phyloP scores from a whole-genome alignment of 2,329 filamentous ascomycete genomes.

The Tolypocladium capitatum region DNA sequence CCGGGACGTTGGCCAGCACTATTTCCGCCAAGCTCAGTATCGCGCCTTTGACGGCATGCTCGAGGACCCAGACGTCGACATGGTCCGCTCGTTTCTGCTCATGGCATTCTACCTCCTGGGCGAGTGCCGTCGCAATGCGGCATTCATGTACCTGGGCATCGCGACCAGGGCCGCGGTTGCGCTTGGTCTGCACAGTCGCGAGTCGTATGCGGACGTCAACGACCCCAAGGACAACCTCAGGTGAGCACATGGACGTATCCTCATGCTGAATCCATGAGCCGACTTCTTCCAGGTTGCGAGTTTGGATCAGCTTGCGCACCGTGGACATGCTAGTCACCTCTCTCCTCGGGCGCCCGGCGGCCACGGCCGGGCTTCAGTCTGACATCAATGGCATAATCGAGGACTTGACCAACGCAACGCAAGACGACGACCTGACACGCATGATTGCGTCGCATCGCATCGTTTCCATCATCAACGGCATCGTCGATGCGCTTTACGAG shows the following conservation, averaged over 20 bases:
- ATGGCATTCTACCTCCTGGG: slow-evolving; percentile 48
- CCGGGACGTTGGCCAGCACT: slow-evolving; percentile 18
- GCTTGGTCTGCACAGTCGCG: slow-evolving; percentile 36
- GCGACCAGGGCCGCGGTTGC: slow-evolving; percentile 43
- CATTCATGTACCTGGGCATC: slow-evolving; percentile 50
- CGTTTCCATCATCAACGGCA: slow-evolving; percentile 28
- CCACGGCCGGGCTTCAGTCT: slow-evolving; percentile 17
- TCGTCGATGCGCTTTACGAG: slow-evolving; percentile 27
- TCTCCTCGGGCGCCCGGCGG: slow-evolving; percentile 23
- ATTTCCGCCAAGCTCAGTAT: slow-evolving; percentile 34
- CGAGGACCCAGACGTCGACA: slow-evolving; percentile 37
- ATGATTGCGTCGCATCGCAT: slow-evolving; percentile 28
- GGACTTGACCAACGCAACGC: slow-evolving; percentile 6
- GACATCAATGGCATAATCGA: slow-evolving; percentile 12
- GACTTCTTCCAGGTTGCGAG: slow-evolving; percentile 13
- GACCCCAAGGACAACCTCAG: slow-evolving; percentile 7
- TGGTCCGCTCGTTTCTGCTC: slow-evolving; percentile 38
- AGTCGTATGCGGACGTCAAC: slow-evolving; percentile 14
- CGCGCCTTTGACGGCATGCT: slow-evolving; percentile 36
- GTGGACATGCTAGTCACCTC: slow-evolving; percentile 25
- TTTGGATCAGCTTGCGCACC: slow-evolving; percentile 25
- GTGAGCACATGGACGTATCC: slow-evolving; percentile 5
- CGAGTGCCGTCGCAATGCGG: slow-evolving; percentile 43
- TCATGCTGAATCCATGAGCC: fast-evolving
- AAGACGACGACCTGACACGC: slow-evolving; percentile 7